These are phyloP conservation scores for Malus hybrid DNA, from an alignment of 331 rosid genomes.

Conservation along the genomic window DNA sequence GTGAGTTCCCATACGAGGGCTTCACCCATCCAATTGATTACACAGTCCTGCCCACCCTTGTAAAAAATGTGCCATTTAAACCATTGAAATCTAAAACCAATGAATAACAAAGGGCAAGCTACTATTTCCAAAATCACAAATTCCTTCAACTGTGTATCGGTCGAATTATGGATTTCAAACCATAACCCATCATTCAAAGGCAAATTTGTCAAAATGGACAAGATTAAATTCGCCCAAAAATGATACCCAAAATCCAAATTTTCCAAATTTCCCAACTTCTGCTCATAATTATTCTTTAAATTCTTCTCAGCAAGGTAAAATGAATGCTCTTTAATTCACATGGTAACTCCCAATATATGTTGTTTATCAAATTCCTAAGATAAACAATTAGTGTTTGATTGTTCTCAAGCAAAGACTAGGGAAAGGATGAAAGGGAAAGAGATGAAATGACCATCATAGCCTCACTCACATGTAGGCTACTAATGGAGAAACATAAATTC, in stretches of 20 bases:
- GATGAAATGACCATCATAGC: too few relatives aligned
- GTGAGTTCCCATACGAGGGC: slow-evolving; percentile 62
- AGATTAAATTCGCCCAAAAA: slow-evolving; percentile 55
- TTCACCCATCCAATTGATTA: slow-evolving; percentile 59
- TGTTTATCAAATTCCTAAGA: slow-evolving; percentile 55
- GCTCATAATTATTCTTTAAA: background rate
- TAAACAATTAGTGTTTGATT: slow-evolving; percentile 61
- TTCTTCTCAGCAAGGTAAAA: slow-evolving; percentile 38
- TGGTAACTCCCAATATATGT: slow-evolving; percentile 72
- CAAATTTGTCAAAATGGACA: slow-evolving; percentile 57
- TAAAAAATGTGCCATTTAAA: slow-evolving; percentile 43
- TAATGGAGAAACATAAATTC: too few relatives aligned
- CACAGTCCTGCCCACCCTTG: slow-evolving; percentile 31
- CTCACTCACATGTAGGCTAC: too few relatives aligned
- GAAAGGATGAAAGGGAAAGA: too few relatives aligned
- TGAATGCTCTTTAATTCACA: slow-evolving; percentile 45
- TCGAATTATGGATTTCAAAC: slow-evolving; percentile 58
- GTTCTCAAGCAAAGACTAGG: slow-evolving; percentile 28
- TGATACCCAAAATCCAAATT: slow-evolving; percentile 4
- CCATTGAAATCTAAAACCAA: slow-evolving; percentile 39
- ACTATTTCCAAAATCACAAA: slow-evolving; percentile 31
- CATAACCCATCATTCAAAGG: slow-evolving; percentile 69
- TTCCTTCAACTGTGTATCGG: slow-evolving; percentile 32
- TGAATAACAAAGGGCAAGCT: slow-evolving; percentile 34
- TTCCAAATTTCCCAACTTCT: slow-evolving; percentile 1